A percentile compares a stretch with the other conserved stretches of the same genome.
Evolutionary conservation across 192 early-diverging fungal genomes (phyloP).

Genomic region (Mortierella antarctica): DNA sequence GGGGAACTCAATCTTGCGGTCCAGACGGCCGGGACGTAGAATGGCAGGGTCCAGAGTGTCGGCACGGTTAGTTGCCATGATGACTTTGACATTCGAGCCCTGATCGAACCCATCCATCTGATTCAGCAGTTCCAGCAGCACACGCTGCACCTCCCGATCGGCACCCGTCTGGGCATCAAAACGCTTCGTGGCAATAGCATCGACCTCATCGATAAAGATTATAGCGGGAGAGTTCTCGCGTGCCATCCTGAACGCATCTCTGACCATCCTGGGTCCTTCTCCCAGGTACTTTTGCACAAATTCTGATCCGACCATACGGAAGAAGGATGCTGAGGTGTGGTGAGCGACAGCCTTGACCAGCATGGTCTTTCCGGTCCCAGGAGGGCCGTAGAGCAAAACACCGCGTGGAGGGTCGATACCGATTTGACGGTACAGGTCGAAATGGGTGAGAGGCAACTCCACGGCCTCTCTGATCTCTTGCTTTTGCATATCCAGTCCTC

Average conservation of each 20-base stretch:
- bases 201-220: conserved; percentile 99
- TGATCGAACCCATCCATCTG: conserved; percentile 99
- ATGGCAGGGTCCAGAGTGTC: conserved; percentile 98
- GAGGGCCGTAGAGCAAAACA: conserved; percentile 98
- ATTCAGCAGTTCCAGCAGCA: conserved; percentile 95
- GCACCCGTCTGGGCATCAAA: conserved; percentile 99
- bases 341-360: conserved; percentile 99
- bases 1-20: conserved; percentile 99
- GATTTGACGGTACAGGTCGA: conserved; percentile 98
- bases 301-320: conserved; percentile 97
- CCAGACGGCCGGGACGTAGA: conserved; percentile 95
- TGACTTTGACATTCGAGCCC: conserved; percentile 98
- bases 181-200: conserved; percentile 98
- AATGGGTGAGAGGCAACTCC: conserved; percentile 97
- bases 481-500: conserved; percentile 92
- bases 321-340: conserved; percentile 96
- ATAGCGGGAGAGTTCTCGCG: conserved; percentile 97
- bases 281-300: conserved; percentile 99
- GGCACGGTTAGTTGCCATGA: conserved; percentile 99
- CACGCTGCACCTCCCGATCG: conserved; percentile 98
- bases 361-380: conserved; percentile 99
- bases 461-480: conserved; percentile 96
- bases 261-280: conserved; percentile 97
- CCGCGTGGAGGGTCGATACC: conserved; percentile 99
- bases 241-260: conserved; percentile 96